phyloP scores from a whole-genome alignment of 2,329 filamentous ascomycete genomes.

The Xylariaceae sp. region DNA sequence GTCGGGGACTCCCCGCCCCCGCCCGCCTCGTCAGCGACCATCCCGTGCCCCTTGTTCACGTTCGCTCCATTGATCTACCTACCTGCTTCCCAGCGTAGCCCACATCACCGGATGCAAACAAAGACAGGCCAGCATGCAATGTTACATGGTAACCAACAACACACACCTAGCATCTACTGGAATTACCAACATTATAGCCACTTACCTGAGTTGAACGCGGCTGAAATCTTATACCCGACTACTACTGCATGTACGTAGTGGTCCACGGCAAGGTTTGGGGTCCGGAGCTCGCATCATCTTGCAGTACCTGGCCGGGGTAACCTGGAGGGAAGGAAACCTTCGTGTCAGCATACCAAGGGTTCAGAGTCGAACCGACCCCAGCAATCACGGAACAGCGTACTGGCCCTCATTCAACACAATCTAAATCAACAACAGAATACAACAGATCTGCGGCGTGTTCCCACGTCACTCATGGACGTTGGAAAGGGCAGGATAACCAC shows the following conservation, averaged over 20 bases:
- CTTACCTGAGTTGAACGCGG: too few relatives aligned
- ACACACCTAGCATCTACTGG: too few relatives aligned
- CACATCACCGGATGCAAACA: slow-evolving; percentile 15
- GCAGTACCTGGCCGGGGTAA: slow-evolving; percentile 14
- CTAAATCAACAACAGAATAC: not conserved
- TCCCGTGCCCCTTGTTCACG: slow-evolving; percentile 15
- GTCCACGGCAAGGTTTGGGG: too few relatives aligned
- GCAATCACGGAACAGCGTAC: not conserved
- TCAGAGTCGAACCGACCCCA: not conserved
- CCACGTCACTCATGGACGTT: slow-evolving; percentile 1
- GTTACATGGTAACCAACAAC: too few relatives aligned
- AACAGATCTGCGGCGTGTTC: not conserved
- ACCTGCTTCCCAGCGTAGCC: not conserved
- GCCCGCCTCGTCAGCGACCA: not conserved
- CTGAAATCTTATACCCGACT: too few relatives aligned
- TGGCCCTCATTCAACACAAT: slow-evolving; percentile 4
- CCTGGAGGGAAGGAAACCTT: slow-evolving; percentile 2
- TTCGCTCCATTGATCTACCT: slow-evolving; percentile 5
- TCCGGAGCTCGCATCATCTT: slow-evolving; percentile 4
- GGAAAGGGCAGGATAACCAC: too few relatives aligned
- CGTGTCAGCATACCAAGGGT: slow-evolving; percentile 4
- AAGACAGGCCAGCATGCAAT: not conserved
- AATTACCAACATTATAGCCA: too few relatives aligned
- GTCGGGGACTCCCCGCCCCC: not conserved
- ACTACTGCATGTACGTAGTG: too few relatives aligned